phyloP scores from a whole-genome alignment of 2,329 filamentous ascomycete species.

The Aspergillus cejpii region DNA sequence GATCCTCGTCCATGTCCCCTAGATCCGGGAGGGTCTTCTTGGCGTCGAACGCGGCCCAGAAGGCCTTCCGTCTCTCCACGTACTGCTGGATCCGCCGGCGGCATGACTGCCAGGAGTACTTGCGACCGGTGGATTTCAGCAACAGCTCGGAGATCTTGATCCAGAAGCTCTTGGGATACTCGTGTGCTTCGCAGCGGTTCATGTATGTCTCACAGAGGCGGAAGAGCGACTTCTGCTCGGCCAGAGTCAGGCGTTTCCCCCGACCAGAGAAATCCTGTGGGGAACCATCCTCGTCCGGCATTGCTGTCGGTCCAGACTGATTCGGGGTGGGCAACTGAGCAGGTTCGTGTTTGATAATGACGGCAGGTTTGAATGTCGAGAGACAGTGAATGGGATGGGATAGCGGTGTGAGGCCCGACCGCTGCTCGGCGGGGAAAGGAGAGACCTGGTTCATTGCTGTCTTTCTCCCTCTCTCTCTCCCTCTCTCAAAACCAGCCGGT shows the following conservation, averaged over 20 bases:
- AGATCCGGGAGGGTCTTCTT: conserved; percentile 2
- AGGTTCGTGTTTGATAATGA: not conserved
- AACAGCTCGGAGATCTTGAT: conserved; percentile 14
- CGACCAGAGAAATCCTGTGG: conserved; percentile 5
- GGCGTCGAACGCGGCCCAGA: conserved; percentile 5
- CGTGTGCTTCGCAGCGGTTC: conserved; percentile 11
- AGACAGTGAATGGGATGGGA: conserved; percentile 2
- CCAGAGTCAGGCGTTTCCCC: conserved; percentile 10
- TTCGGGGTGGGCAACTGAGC: conserved; percentile 3
- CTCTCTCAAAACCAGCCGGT: not conserved
- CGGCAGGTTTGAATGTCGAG: conserved; percentile 4
- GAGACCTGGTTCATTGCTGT: not conserved
- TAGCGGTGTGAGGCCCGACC: conserved; percentile 9
- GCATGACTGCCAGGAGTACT: conserved; percentile 27
- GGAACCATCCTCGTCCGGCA: not conserved
- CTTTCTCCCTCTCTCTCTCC: not conserved
- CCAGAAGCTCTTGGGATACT: conserved; percentile 21
- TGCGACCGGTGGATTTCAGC: conserved; percentile 14
- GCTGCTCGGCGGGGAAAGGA: conserved; percentile 1
- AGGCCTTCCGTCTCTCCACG: conserved; percentile 11
- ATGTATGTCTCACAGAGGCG: conserved; percentile 14
- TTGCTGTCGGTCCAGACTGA: not conserved
- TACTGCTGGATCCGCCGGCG: conserved; percentile 19
- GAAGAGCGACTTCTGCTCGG: conserved; percentile 16
- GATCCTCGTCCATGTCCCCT: conserved; percentile 5